Base-by-base conservation (phyloP, 371 early-diverging fungal species). In the Mucor mucedo region DNA sequence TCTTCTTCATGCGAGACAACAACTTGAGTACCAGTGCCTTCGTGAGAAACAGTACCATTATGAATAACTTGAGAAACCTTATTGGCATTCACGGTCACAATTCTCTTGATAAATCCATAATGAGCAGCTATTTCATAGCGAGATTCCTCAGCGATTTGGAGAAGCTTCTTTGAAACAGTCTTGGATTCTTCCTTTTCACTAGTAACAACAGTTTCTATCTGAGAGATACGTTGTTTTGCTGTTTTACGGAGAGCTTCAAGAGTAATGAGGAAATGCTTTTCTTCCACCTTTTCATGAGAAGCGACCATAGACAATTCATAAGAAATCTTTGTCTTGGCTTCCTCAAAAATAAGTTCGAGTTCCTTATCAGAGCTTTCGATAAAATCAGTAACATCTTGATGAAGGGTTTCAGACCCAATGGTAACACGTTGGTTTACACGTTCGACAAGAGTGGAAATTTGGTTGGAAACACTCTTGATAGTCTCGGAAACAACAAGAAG, bases 121-220 rank as follows among this genome's bases (percentile, higher is more conserved):
- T 62, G 64, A 27, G 60, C 27, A 44, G 54, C 41, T 48, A 63
- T 48, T 29, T 71, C 71, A 40, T 71, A 67, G 5, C 66, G 66
- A 8, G 66, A 66, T 39, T 71, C 71, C 28, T 71, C 67, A 30
- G 66, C 63, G 52, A 71, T 63, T 55, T 71, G 63, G 33, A 62
- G 45, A 45, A 71, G 58, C 39, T 63, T 66, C 14, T 66, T 60
- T 5, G 66, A 60, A 7, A 63, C 57, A 38, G 44, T 39, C 45
- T 70, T 61, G 5, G 49, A 21, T 28, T 70, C 60, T 28, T 62
- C 66, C 45, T 66, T 66, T 13, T 56, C 49, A 47, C 41, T 7
- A 35, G 54, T 41, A 48, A 53, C 63, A 27, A 63, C 55, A 3
- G 52, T 55, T 28, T 71, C 45, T 5, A 71, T 55, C 48, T 71